Base-by-base conservation (phyloP, 164 flowering plant genomes). In the Macadamia tetraphylla region DNA sequence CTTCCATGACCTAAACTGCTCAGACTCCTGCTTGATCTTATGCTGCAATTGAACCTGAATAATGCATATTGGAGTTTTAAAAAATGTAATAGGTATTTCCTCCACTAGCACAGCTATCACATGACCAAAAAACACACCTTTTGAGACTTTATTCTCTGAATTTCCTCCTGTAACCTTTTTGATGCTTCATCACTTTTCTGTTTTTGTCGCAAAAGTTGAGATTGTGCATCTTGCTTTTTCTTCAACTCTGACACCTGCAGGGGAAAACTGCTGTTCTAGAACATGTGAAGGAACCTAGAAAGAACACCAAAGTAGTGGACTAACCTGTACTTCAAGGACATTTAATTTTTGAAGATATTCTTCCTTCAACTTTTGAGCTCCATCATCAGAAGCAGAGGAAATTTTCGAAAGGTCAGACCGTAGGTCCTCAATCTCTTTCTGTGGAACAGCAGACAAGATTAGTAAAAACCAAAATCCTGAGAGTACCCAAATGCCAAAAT, bases 131-230 rank as follows among this genome's bases (percentile, higher is more conserved):
- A 7, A 61, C 6, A 62, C 67, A 94, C 98, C 97, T 95, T 95
- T 67, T 92, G 98, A 49, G 87, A 42, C 75, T 92, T 95, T 67
- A 95, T 95, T 74, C 88, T 90, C 3, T 89, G 99, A 68, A 95
- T 95, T 74, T 95, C 99, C 66, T 92, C 98, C n/a, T 89, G 96
- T n/a, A 95, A 73, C 56, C 91, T 66, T 75, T 76, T 95, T 69
- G 99, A 91, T 17, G 97, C 96, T 65, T 95, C 98, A 70, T 95
- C 99, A 73, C 99, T 89, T 69, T 91, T 95, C 70, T 95, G 99
- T 63, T 95, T 95, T 67, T 95, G 99, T 73, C 91, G 84, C 70
- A 95, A 71, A 2, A 95, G 73, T 71, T 92, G 99, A 75, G 94
- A 87, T 77, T 95, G 99, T 62, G 98, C 97, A 74, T 95, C 98